Evolutionary conservation across 306 rosid species (phyloP).

Genomic region (Fragaria ananassa): DNA sequence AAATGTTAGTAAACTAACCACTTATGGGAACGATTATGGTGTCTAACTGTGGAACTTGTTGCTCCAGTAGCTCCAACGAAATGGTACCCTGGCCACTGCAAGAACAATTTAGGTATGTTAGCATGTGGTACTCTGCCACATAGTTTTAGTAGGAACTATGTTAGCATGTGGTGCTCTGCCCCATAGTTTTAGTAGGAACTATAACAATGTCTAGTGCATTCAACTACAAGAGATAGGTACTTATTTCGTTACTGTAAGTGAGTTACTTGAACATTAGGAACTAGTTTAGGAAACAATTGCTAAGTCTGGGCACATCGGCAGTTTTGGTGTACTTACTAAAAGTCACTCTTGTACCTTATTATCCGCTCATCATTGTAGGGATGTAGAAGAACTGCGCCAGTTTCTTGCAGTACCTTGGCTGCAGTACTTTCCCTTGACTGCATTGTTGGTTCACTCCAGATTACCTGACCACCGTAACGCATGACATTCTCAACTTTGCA

Average conservation of each 20-base stretch:
- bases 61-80: conserved; percentile 71
- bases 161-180: not conserved
- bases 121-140: not conserved
- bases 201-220: not conserved
- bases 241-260: not conserved
- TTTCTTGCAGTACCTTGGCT: conserved; percentile 60
- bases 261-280: not conserved
- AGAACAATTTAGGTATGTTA: conserved; percentile 17
- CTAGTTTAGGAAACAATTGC: no score
- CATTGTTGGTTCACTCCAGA: conserved; percentile 65
- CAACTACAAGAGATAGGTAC: conserved; percentile 11
- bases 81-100: conserved; percentile 96
- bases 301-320: not conserved
- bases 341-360: conserved; percentile 49
- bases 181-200: not conserved
- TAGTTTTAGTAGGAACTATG: not conserved
- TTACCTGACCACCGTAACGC: conserved; percentile 76
- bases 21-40: conserved; percentile 75
- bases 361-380: conserved; percentile 78
- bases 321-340: not conserved
- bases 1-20: conserved; percentile 48
- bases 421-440: conserved; percentile 68
- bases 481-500: conserved; percentile 85
- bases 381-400: conserved; percentile 75
- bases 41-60: conserved; percentile 70